A percentile compares a stretch with the other conserved stretches of the same genome.
phyloP scores from a whole-genome alignment of 2,329 filamentous ascomycete species.

The Pezicula carpinea region DNA sequence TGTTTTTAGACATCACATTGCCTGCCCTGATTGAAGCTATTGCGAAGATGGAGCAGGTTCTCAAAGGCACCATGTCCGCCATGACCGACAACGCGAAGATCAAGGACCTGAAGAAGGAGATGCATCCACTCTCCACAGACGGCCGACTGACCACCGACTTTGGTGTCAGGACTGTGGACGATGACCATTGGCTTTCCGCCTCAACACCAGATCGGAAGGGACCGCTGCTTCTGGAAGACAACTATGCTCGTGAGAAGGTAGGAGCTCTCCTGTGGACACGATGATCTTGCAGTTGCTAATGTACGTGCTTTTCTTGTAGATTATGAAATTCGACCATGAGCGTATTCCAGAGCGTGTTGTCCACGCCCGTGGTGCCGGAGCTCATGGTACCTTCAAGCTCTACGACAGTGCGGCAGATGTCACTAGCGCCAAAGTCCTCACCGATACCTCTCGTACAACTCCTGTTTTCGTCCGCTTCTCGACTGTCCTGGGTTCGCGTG shows the following conservation, averaged over 20 bases:
- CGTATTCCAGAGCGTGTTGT: constrained; percentile 64
- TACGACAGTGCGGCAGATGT: constrained; percentile 59
- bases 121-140: constrained; percentile 50
- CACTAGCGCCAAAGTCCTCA: constrained; percentile 59
- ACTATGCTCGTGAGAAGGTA: constrained; percentile 70
- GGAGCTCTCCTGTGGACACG: constrained; percentile 3
- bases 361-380: constrained; percentile 59
- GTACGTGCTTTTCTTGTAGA: constrained; percentile 40
- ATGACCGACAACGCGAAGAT: background rate
- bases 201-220: constrained; percentile 59
- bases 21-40: no score
- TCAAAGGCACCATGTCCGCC: background rate
- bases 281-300: background rate
- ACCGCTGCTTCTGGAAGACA: constrained; percentile 66
- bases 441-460: constrained; percentile 62
- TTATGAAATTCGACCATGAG: constrained; percentile 72
- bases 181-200: constrained; percentile 73
- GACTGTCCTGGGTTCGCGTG: constrained; percentile 69
- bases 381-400: constrained; percentile 63
- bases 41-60: no score
- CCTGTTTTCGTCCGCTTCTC: constrained; percentile 72
- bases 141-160: constrained; percentile 69
- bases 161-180: constrained; percentile 67
- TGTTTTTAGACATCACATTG: no score
- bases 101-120: constrained; percentile 30